Percentiles rank a stretch among this genome's conserved stretches.
Evolutionary conservation across 768 basidiomycete genomes (phyloP).

Genomic region (button mushroom (Agaricus bisporus)): DNA sequence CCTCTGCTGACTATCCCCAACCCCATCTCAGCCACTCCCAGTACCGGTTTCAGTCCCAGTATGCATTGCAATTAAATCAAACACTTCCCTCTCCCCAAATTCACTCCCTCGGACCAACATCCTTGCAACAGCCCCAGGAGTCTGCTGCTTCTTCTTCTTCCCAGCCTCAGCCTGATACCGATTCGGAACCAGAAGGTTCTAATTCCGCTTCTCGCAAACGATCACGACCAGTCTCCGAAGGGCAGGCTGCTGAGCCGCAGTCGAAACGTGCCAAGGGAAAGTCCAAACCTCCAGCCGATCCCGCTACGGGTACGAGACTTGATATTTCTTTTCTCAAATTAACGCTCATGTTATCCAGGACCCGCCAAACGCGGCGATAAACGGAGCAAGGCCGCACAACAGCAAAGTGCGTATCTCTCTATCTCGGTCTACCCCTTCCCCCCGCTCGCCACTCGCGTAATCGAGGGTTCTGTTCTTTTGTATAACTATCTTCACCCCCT

Average conservation of each 20-base stretch:
- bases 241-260: conserved; percentile 29
- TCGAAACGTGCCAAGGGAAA: conserved; percentile 31
- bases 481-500: not conserved
- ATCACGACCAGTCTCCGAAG: conserved; percentile 29
- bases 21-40: not conserved
- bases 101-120: not conserved
- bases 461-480: not conserved
- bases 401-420: conserved; percentile 44
- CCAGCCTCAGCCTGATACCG: not conserved
- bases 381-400: conserved; percentile 62
- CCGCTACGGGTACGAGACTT: conserved; percentile 17
- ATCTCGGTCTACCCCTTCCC: not conserved
- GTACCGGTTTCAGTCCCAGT: conserved; percentile 1
- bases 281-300: conserved; percentile 34
- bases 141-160: not conserved
- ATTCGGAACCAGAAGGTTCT: conserved; percentile 6
- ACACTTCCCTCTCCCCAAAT: not conserved
- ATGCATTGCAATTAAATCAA: not conserved
- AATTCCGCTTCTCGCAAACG: conserved; percentile 24
- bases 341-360: conserved; percentile 18
- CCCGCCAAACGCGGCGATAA: conserved; percentile 68
- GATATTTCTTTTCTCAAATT: conserved; percentile 8
- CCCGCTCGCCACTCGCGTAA: not conserved
- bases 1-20: conserved; percentile 2
- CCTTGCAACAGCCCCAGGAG: conserved; percentile 1